Conservation (phyloP, 73 alveolate species). For the Stentor coeruleus region DNA sequence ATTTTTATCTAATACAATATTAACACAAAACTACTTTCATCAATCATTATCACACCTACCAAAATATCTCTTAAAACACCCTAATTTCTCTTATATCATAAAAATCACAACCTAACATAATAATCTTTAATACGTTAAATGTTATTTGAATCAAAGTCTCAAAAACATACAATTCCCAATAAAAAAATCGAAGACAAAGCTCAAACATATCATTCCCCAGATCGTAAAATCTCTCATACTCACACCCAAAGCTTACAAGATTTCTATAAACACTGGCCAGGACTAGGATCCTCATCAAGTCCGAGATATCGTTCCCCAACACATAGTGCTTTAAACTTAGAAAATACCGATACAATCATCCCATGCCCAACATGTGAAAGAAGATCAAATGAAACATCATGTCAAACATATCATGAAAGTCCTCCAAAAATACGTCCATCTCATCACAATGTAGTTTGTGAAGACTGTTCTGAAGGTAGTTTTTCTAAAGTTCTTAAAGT, state of each 20-base stretch:
- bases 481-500: slow-evolving; percentile 7
- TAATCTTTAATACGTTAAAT: too few relatives aligned
- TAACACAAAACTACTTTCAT: too few relatives aligned
- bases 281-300: background rate
- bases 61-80: too few relatives aligned
- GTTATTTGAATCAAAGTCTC: background rate
- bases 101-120: too few relatives aligned
- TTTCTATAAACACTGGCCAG: too few relatives aligned
- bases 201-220: background rate
- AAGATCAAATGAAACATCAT: background rate
- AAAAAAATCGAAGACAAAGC: background rate
- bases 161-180: background rate
- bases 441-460: background rate
- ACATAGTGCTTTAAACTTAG: background rate
- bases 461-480: background rate
- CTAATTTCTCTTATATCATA: too few relatives aligned
- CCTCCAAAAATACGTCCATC: slow-evolving; percentile 18
- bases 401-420: background rate
- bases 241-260: background rate
- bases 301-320: background rate
- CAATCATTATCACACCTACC: too few relatives aligned
- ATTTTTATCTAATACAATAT: too few relatives aligned
- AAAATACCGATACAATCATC: background rate
- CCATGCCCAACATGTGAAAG: background rate
- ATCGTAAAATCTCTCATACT: background rate